Evolutionary conservation across 345 rosid genomes (phyloP).

Genomic region (Eucalyptus curtisii): DNA sequence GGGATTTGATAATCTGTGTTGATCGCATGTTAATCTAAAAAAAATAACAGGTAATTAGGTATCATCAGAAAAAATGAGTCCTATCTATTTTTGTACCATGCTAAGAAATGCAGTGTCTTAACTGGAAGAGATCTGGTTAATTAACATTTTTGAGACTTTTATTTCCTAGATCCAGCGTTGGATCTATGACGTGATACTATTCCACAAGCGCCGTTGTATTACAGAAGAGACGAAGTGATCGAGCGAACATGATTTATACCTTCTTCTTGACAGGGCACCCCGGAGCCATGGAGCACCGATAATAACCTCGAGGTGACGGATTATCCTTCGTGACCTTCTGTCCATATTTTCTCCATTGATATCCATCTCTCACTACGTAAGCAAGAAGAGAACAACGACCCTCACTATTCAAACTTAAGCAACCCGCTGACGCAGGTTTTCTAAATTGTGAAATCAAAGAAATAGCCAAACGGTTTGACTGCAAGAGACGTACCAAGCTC

Average conservation of each 20-base stretch:
- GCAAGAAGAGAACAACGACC: neutral
- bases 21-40: neutral
- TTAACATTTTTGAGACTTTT: neutral
- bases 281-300: slow-evolving; percentile 42
- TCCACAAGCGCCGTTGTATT: neutral
- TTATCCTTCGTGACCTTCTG: slow-evolving; percentile 55
- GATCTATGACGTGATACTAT: neutral
- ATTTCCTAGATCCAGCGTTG: neutral
- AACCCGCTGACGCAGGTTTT: neutral
- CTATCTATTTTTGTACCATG: too few species aligned
- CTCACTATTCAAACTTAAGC: neutral
- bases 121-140: neutral
- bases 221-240: neutral
- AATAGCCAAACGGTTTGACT: neutral
- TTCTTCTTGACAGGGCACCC: slow-evolving; percentile 53
- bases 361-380: slow-evolving; percentile 45
- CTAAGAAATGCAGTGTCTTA: too few species aligned
- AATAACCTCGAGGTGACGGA: slow-evolving; percentile 57
- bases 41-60: neutral
- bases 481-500: slow-evolving; percentile 17
- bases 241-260: slow-evolving; percentile 1
- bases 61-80: too few species aligned
- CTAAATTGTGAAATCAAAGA: neutral
- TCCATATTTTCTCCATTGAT: slow-evolving; percentile 68
- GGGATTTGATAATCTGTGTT: neutral